phyloP scores from a whole-genome alignment of 2,329 filamentous ascomycete species.

The Apiospora arundinis region DNA sequence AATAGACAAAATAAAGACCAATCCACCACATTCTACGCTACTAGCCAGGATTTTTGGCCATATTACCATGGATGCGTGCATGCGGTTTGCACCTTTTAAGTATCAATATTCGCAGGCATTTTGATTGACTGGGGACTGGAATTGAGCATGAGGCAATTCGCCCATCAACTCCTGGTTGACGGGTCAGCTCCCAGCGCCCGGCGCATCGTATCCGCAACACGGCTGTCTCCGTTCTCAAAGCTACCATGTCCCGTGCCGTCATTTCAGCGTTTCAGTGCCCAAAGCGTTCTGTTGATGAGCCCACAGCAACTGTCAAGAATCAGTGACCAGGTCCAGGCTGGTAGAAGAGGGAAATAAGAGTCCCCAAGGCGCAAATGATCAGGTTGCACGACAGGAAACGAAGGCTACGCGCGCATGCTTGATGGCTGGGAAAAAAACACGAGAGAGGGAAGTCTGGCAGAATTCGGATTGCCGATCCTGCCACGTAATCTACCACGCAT shows the following conservation, averaged over 20 bases:
- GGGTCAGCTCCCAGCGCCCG: not conserved
- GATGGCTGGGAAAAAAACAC: not conserved
- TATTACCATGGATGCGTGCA: not conserved
- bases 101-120: not conserved
- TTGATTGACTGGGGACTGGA: not conserved
- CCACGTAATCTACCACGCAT: slow-evolving; percentile 2
- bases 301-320: not conserved
- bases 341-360: not conserved
- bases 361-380: not conserved
- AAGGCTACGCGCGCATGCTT: not conserved
- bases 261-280: not conserved
- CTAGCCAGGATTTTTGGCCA: not conserved
- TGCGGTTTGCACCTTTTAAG: not conserved
- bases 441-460: not conserved
- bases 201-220: not conserved
- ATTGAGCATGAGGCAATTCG: not conserved
- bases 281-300: not conserved
- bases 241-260: not conserved
- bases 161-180: not conserved
- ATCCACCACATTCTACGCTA: not conserved
- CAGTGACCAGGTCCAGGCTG: not conserved
- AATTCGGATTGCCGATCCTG: not conserved
- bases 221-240: slow-evolving; percentile 7
- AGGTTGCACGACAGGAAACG: not conserved
- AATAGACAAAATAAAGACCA: slow-evolving; percentile 14